phyloP scores from a whole-genome alignment of 2,329 filamentous ascomycete species.

The Fusarium euwallaceae region DNA sequence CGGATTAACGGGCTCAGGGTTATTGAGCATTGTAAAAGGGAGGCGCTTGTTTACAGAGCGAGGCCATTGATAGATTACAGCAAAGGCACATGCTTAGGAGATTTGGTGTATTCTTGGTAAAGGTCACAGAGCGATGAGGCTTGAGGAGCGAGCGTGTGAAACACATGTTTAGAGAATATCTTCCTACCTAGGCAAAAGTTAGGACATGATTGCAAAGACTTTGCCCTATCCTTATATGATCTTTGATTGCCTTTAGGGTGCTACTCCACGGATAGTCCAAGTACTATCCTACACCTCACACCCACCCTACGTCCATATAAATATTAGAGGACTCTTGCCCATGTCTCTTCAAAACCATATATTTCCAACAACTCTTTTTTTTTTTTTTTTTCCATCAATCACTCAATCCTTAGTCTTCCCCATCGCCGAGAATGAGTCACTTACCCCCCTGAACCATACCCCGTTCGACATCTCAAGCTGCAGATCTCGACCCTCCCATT shows the following conservation, averaged over 20 bases:
- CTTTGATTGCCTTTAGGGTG: not conserved
- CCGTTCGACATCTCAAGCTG: not conserved
- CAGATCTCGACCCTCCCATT: not conserved
- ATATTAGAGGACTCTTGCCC: not conserved
- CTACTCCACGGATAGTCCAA: not conserved
- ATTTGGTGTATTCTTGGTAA: not conserved
- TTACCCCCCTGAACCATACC: not conserved
- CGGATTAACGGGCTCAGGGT: not conserved
- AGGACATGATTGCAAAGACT: no score
- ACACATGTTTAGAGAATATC: no score
- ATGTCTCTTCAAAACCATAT: not conserved
- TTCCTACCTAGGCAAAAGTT: no score
- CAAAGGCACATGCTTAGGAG: not conserved
- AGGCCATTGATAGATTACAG: not conserved
- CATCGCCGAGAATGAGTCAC: not conserved
- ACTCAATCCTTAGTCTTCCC: not conserved
- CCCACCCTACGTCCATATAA: not conserved
- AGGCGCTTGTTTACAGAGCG: not conserved
- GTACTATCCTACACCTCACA: not conserved
- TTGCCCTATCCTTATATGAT: not conserved
- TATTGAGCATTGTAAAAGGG: not conserved
- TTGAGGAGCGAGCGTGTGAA: not conserved
- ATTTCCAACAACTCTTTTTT: no score
- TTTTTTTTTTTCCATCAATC: not conserved
- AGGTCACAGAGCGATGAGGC: not conserved